These are phyloP conservation scores for Metarhizium robertsii DNA, from an alignment of 2,329 filamentous ascomycete genomes.

Conservation along the genomic window DNA sequence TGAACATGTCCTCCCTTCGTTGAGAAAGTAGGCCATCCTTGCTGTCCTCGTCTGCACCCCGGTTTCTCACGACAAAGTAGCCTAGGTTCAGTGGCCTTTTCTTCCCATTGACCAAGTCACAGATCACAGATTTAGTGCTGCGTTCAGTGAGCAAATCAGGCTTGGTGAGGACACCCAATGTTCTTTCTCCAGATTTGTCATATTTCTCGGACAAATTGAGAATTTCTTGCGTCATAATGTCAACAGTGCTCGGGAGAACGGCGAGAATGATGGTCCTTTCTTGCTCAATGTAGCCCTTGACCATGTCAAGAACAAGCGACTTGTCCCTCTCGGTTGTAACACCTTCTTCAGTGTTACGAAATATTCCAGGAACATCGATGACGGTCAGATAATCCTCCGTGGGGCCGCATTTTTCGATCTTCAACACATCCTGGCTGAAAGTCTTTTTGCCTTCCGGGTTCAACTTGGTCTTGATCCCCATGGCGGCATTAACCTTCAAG, in stretches of 20 bases:
- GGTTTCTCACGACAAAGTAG: constrained; percentile 40
- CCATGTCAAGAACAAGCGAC: constrained; percentile 35
- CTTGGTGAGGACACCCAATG: constrained; percentile 46
- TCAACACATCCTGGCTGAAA: constrained; percentile 37
- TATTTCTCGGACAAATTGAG: constrained; percentile 24
- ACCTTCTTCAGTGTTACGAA: constrained; percentile 23
- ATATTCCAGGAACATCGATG: constrained; percentile 47
- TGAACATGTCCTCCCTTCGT: constrained; percentile 28
- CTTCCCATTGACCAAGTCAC: constrained; percentile 32
- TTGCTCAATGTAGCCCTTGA: constrained; percentile 35
- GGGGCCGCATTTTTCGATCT: constrained; percentile 33
- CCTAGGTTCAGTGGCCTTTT: constrained; percentile 33
- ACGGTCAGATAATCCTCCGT: constrained; percentile 37
- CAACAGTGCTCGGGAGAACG: constrained; percentile 30
- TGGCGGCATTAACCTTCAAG: constrained; percentile 33
- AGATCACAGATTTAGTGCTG: constrained; percentile 25
- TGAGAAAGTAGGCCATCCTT: constrained; percentile 16
- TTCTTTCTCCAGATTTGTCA: constrained; percentile 31
- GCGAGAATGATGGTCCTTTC: constrained; percentile 39
- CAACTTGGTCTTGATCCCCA: constrained; percentile 29
- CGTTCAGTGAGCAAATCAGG: constrained; percentile 43
- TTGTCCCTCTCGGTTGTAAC: constrained; percentile 36
- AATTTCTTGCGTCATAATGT: constrained; percentile 32
- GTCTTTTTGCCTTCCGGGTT: constrained; percentile 10
- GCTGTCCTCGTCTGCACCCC: constrained; percentile 30